These are phyloP conservation scores for Arachis stenosperma DNA, from an alignment of 306 rosid genomes.

Conservation along the genomic window DNA sequence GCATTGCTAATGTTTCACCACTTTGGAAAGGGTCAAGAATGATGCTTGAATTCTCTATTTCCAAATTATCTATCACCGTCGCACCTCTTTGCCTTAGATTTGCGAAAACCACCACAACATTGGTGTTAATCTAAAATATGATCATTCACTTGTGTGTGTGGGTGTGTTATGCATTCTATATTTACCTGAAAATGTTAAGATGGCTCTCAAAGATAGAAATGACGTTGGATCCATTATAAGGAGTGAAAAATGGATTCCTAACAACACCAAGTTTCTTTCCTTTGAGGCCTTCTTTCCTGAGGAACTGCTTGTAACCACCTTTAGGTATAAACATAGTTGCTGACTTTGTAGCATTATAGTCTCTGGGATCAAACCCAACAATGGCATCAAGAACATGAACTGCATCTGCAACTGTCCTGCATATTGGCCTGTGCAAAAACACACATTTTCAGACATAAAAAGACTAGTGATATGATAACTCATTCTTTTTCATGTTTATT, in stretches of 20 bases:
- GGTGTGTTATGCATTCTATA: background rate
- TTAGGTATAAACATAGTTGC: constrained; percentile 55
- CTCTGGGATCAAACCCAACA: constrained; percentile 67
- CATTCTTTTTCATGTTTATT: no score
- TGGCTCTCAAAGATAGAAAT: constrained; percentile 53
- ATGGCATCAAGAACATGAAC: constrained; percentile 72
- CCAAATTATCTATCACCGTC: constrained; percentile 61
- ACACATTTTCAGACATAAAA: background rate
- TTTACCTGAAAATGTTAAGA: constrained; percentile 51
- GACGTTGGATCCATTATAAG: constrained; percentile 44
- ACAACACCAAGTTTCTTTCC: constrained; percentile 75
- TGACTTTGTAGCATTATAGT: constrained; percentile 54
- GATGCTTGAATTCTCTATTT: constrained; percentile 47
- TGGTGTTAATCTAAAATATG: background rate
- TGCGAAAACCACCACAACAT: background rate
- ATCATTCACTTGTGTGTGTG: background rate
- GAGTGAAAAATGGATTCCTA: constrained; percentile 51
- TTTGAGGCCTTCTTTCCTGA: constrained; percentile 53
- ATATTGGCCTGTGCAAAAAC: constrained; percentile 57
- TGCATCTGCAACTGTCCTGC: constrained; percentile 80
- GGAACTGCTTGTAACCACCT: constrained; percentile 67
- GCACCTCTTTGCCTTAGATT: constrained; percentile 66
- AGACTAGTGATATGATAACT: background rate
- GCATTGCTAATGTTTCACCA: constrained; percentile 42
- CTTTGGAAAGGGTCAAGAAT: constrained; percentile 39